These are phyloP conservation scores for Marchantia polymorpha DNA, from an alignment of 225 moss, liverwort and hornwort species.

Conservation along the genomic window DNA sequence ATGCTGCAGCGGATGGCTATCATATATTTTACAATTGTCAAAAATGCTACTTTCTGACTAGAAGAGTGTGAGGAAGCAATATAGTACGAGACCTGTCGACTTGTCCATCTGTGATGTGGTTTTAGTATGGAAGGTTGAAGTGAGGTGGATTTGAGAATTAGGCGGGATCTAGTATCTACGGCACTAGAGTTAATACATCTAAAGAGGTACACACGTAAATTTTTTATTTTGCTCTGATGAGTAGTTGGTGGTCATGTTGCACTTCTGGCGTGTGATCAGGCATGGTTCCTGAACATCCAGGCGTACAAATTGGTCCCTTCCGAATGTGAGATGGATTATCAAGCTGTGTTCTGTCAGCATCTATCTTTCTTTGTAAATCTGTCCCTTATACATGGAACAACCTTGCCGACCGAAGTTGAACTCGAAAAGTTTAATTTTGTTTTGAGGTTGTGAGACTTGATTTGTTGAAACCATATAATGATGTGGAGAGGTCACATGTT, in stretches of 20 bases:
- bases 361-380: slow-evolving; percentile 9
- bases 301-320: slow-evolving; percentile 17
- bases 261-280: slow-evolving; percentile 18
- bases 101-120: slow-evolving; percentile 9
- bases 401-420: not conserved
- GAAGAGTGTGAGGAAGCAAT: not conserved
- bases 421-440: not conserved
- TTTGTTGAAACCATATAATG: not conserved
- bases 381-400: not conserved
- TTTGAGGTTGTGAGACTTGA: not conserved
- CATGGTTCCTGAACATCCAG: slow-evolving; percentile 22
- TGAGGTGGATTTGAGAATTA: slow-evolving; percentile 13
- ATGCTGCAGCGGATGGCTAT: not conserved
- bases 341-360: slow-evolving; percentile 8
- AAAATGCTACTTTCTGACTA: slow-evolving; percentile 1
- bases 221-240: slow-evolving; percentile 10
- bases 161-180: slow-evolving; percentile 23
- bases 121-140: slow-evolving; percentile 2
- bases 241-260: slow-evolving; percentile 20
- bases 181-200: slow-evolving; percentile 11
- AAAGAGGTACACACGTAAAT: slow-evolving; percentile 7
- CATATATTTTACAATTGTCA: not conserved
- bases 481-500: not conserved
- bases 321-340: slow-evolving; percentile 19
- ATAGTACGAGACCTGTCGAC: slow-evolving; percentile 21